Evolutionary conservation across 164 flowering plant species (phyloP), one percentile per base, ranked within the genome.

Genomic region (Warburgia ugandensis): DNA sequence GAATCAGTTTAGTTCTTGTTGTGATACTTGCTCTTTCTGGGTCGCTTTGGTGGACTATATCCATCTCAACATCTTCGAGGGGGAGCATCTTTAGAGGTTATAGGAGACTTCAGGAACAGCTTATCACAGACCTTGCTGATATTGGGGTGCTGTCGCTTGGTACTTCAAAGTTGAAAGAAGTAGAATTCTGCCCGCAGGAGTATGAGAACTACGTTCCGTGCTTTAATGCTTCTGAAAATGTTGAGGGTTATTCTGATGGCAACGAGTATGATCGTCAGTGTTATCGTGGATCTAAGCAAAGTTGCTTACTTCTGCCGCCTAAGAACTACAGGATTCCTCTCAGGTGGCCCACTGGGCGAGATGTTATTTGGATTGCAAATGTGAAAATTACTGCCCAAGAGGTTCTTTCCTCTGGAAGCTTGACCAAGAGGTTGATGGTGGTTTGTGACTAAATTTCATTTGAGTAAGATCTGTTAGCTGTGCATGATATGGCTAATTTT

Each of bases 341-440:
- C 11, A 75, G 94, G 58, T 94, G 97, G 99, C 96, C 99, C 36
- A 77, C 86, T 12, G 99, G 99, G 28, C 72, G 66, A 70, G 99
- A 94, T 69, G 78, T 94, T 25, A 89, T 94, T 31, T 89, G 99
- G 99, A 62, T 74, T 52, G 73, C 73, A 9, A 89, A 94, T 80
- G 96, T 86, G 39, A 81, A 86, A 63, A 86, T 94, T 61, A 83
- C 92, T 44, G 94, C 94, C 13, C 81, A 94, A 52, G 88, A 94
- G 63, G 95, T 94, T 32, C 87, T 90, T 56, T 79, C 96, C 30
- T 94, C 99, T 45, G 99, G 99, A 58, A 89, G 97, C 62, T 68
- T 89, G 59, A 94, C 97, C 29, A 94, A 94, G 70, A 84, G 99
- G 99, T 89, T 27, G 44, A 68, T 42, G 21, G 6, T 25, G 23